Conservation (phyloP, 441 rosid species). For the Cnidoscolus chayamansa region DNA sequence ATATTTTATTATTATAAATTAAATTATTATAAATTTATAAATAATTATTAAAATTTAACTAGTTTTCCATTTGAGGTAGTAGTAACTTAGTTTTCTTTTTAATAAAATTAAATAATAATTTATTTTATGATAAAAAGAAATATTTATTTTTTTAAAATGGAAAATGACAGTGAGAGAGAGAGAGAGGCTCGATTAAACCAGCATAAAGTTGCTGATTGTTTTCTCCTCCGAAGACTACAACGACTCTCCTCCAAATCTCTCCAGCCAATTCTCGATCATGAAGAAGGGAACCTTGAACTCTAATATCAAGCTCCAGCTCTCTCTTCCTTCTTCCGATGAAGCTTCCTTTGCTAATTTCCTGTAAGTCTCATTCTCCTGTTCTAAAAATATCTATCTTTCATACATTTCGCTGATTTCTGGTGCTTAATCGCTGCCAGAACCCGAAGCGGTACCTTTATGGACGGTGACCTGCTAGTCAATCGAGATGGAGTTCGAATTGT, state of each 20-base stretch:
- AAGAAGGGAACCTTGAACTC: conserved; percentile 52
- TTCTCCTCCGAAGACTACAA: background rate
- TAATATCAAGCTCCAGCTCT: conserved; percentile 48
- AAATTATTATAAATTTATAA: too few relatives aligned
- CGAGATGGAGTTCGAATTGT: conserved; percentile 84
- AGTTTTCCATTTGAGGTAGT: too few relatives aligned
- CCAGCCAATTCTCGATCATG: conserved; percentile 17
- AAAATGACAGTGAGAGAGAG: too few relatives aligned
- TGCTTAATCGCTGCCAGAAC: conserved; percentile 41
- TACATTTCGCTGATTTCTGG: conserved; percentile 4
- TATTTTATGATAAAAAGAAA: background rate
- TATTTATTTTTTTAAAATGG: background rate
- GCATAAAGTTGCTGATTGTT: too few relatives aligned
- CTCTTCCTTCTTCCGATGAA: conserved; percentile 58
- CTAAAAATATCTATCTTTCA: background rate
- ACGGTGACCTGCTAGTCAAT: conserved; percentile 91
- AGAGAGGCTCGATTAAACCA: too few relatives aligned
- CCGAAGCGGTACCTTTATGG: conserved; percentile 80
- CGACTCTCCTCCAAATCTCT: conserved; percentile 1
- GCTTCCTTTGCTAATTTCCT: conserved; percentile 62
- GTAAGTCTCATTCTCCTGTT: conserved; percentile 32
- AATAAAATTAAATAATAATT: too few relatives aligned
- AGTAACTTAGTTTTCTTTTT: background rate
- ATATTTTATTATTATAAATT: too few relatives aligned
- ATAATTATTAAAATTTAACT: too few relatives aligned